These are phyloP conservation scores for Aspergillus leporis DNA, from an alignment of 495 filamentous ascomycete species.

Conservation along the genomic window DNA sequence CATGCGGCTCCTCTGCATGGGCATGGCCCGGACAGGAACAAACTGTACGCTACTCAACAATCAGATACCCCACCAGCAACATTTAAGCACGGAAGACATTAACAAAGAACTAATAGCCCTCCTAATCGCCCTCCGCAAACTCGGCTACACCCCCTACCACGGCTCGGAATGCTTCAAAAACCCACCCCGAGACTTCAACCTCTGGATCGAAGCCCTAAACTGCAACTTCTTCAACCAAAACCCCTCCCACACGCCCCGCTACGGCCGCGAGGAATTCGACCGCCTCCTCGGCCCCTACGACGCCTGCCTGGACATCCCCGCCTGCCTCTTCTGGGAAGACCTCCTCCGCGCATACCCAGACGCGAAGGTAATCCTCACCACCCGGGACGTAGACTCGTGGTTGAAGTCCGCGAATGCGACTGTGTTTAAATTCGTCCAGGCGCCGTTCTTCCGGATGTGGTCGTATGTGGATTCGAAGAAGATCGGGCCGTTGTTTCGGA, in stretches of 20 bases:
- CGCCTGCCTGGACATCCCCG: slow-evolving; percentile 11
- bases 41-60: not conserved
- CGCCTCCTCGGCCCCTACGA: slow-evolving; percentile 12
- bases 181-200: slow-evolving; percentile 11
- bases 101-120: not conserved
- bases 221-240: slow-evolving; percentile 6
- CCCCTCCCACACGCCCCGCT: not conserved
- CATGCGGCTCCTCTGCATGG: not conserved
- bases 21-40: not conserved
- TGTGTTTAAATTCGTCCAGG: slow-evolving; percentile 7
- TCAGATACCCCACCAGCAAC: not conserved
- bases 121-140: slow-evolving; percentile 7
- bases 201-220: slow-evolving; percentile 13
- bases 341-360: slow-evolving; percentile 9
- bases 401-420: slow-evolving; percentile 2
- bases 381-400: slow-evolving; percentile 7
- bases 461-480: not conserved
- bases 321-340: slow-evolving; percentile 8
- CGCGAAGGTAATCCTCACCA: slow-evolving; percentile 14
- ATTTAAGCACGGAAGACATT: not conserved
- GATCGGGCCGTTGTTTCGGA: slow-evolving; percentile 7
- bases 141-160: slow-evolving; percentile 12
- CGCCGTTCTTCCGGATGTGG: slow-evolving; percentile 4
- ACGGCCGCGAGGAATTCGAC: slow-evolving; percentile 14
- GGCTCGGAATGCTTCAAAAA: slow-evolving; percentile 13